phyloP scores from a whole-genome alignment of 2,329 filamentous ascomycete genomes.

The Malbranchea cinnamomea region DNA sequence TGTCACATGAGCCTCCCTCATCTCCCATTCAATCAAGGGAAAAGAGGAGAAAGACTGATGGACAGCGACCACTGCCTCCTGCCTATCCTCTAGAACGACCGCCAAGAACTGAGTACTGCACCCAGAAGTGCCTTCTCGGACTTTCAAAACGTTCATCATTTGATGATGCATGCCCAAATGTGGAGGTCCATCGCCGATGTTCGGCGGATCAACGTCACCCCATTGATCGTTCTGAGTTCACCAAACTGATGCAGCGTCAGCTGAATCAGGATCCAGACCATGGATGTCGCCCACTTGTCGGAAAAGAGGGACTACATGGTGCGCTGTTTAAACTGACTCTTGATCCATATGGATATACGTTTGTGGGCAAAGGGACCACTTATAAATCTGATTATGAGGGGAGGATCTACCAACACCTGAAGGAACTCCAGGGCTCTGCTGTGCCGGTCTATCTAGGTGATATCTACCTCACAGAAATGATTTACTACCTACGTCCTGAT shows the following conservation, averaged over 20 bases:
- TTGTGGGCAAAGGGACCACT: slow-evolving; percentile 6
- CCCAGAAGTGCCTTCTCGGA: slow-evolving; percentile 7
- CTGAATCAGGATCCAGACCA: slow-evolving; percentile 4
- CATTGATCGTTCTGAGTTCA: slow-evolving; percentile 1
- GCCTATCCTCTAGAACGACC: neutral
- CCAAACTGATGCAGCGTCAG: slow-evolving; percentile 4
- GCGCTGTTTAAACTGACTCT: slow-evolving; percentile 6
- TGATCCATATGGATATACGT: slow-evolving; percentile 5
- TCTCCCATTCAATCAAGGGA: slow-evolving; percentile 1
- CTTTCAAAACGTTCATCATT: too few relatives aligned
- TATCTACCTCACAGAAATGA: slow-evolving; percentile 1
- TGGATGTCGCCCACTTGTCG: slow-evolving; percentile 2
- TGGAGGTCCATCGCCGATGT: too few relatives aligned
- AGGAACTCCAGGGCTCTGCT: slow-evolving; percentile 2
- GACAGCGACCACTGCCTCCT: slow-evolving; percentile 1
- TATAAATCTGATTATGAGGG: slow-evolving; percentile 3
- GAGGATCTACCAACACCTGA: slow-evolving; percentile 2
- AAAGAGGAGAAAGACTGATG: slow-evolving; percentile 1
- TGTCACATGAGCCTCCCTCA: slow-evolving; percentile 1
- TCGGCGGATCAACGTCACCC: too few relatives aligned
- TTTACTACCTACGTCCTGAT: slow-evolving; percentile 2
- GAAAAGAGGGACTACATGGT: slow-evolving; percentile 3
- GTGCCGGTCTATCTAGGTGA: slow-evolving; percentile 5
- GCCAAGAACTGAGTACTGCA: slow-evolving; percentile 1
- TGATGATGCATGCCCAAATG: too few relatives aligned